Conservation (phyloP, 2,329 filamentous ascomycete species). For the Colletotrichum scovillei region DNA sequence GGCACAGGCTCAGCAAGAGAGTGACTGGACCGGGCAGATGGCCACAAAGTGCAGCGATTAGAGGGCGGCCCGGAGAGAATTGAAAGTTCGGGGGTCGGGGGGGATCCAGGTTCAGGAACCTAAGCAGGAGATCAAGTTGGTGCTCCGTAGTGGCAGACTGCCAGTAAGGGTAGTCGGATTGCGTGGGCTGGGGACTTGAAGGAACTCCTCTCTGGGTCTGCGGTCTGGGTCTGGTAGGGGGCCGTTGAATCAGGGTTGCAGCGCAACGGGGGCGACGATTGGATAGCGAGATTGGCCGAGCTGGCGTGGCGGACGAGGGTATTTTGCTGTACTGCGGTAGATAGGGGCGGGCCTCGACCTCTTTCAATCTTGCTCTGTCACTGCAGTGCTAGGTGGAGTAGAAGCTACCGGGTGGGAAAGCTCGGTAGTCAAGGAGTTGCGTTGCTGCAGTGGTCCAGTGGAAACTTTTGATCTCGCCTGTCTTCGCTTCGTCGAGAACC, state of each 20-base stretch:
- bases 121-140: too few relatives aligned
- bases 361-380: background rate
- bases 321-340: conserved; percentile 14
- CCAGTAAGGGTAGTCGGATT: conserved; percentile 10
- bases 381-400: background rate
- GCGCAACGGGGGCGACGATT: conserved; percentile 34
- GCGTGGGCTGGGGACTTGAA: conserved; percentile 10
- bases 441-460: conserved; percentile 11
- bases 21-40: conserved; percentile 19
- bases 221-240: conserved; percentile 33
- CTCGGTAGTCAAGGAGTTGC: conserved; percentile 15
- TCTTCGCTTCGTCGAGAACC: background rate
- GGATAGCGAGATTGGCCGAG: conserved; percentile 35
- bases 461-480: conserved; percentile 34
- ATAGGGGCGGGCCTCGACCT: conserved; percentile 26
- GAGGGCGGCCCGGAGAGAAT: conserved; percentile 22
- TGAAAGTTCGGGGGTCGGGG: conserved; percentile 21
- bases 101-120: conserved; percentile 24
- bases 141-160: conserved; percentile 19
- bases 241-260: conserved; percentile 34
- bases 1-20: background rate
- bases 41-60: conserved; percentile 20
- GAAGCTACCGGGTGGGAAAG: background rate
- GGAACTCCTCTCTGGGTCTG: conserved; percentile 28
- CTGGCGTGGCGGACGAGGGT: conserved; percentile 35